These are phyloP conservation scores for Hyaloscypha bicolor DNA, from an alignment of 495 filamentous ascomycete species.

Conservation along the genomic window DNA sequence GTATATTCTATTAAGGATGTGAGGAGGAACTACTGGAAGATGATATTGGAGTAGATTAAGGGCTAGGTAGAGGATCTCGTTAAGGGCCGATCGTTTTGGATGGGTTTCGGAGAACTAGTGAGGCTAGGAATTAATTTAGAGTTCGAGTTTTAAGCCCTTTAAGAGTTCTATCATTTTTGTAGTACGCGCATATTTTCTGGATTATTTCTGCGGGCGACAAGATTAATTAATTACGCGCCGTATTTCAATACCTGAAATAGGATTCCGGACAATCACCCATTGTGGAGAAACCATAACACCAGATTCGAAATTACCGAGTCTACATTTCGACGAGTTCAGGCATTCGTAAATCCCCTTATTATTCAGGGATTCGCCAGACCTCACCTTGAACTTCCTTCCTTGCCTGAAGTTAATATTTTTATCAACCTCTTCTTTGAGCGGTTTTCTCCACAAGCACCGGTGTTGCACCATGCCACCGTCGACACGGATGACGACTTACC, in stretches of 20 bases:
- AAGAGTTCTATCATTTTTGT: too few relatives aligned
- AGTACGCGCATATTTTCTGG: too few relatives aligned
- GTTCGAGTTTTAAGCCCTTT: too few relatives aligned
- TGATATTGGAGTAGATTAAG: too few relatives aligned
- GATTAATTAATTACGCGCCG: too few relatives aligned
- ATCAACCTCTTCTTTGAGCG: slow-evolving; percentile 14
- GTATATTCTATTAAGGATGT: too few relatives aligned
- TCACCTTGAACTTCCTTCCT: slow-evolving; percentile 1
- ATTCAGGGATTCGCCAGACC: background rate
- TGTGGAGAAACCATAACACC: slow-evolving; percentile 1
- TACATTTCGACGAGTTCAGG: background rate
- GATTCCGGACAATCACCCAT: slow-evolving; percentile 5
- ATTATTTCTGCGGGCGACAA: too few relatives aligned
- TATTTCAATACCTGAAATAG: slow-evolving; percentile 9
- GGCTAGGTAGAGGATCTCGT: too few relatives aligned
- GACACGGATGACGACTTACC: slow-evolving; percentile 7
- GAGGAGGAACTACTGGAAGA: too few relatives aligned
- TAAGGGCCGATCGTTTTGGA: too few relatives aligned
- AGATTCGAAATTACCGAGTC: slow-evolving; percentile 12
- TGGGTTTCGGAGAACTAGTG: too few relatives aligned
- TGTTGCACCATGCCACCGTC: slow-evolving; percentile 8
- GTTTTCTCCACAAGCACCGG: slow-evolving; percentile 7
- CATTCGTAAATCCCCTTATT: background rate
- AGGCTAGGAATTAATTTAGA: too few relatives aligned
- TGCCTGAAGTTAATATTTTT: slow-evolving; percentile 6